Evolutionary conservation across 495 filamentous ascomycete genomes (phyloP).

Genomic region (Penicillium angulare): DNA sequence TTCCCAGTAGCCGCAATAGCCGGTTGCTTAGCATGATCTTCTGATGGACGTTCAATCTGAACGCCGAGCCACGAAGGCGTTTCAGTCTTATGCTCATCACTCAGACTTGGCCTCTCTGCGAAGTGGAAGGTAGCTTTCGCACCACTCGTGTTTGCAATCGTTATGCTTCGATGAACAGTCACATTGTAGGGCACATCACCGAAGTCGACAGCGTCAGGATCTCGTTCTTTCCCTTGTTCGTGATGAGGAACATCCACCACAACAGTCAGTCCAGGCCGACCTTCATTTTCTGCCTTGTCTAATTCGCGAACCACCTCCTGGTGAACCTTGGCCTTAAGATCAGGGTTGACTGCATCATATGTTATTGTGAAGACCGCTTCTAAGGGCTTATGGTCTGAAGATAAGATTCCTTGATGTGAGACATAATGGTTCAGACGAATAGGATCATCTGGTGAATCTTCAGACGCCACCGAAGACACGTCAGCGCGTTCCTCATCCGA

Average conservation of each 20-base stretch:
- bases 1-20: slow-evolving; percentile 20
- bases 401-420: slow-evolving; percentile 82
- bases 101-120: slow-evolving; percentile 60
- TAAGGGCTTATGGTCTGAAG: slow-evolving; percentile 95
- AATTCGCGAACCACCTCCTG: slow-evolving; percentile 84
- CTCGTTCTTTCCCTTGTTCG: slow-evolving; percentile 29
- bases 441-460: slow-evolving; percentile 31
- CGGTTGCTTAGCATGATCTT: slow-evolving; percentile 32
- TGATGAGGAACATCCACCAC: slow-evolving; percentile 64
- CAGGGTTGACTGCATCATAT: slow-evolving; percentile 80
- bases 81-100: slow-evolving; percentile 38
- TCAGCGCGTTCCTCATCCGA: slow-evolving; percentile 31
- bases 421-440: slow-evolving; percentile 75
- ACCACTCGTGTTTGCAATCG: slow-evolving; percentile 87
- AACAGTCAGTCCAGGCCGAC: slow-evolving; percentile 77
- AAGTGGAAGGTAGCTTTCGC: slow-evolving; percentile 75
- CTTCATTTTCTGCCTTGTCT: slow-evolving; percentile 91
- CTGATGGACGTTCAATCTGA: slow-evolving; percentile 52
- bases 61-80: slow-evolving; percentile 65
- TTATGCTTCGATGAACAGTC: slow-evolving; percentile 61
- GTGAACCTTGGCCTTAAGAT: slow-evolving; percentile 78
- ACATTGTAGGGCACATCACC: slow-evolving; percentile 69
- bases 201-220: slow-evolving; percentile 67
- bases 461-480: slow-evolving; percentile 13
- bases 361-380: slow-evolving; percentile 74